Percentiles rank a stretch among this genome's conserved stretches.
Conservation (phyloP, 495 filamentous ascomycete species). For the Hypoxylon crocopeplum region DNA sequence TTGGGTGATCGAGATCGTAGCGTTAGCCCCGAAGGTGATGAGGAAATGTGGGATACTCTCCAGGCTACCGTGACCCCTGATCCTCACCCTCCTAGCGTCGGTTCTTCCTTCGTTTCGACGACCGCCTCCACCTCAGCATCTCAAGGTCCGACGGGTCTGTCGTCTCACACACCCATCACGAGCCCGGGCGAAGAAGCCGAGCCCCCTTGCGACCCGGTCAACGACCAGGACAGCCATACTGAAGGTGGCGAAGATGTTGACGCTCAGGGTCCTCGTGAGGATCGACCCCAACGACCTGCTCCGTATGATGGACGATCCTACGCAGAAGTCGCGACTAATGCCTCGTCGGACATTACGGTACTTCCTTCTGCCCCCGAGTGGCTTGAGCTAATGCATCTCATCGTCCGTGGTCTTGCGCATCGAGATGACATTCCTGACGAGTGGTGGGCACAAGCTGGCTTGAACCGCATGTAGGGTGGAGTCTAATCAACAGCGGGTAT, state of each 20-base stretch:
- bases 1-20: conserved; percentile 85
- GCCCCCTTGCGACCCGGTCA: conserved; percentile 49
- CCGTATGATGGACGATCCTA: conserved; percentile 38
- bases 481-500: conserved; percentile 24
- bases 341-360: conserved; percentile 15
- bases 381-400: conserved; percentile 69
- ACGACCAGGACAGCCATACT: conserved; percentile 39
- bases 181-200: conserved; percentile 42
- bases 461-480: conserved; percentile 63
- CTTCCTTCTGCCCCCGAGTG: conserved; percentile 50
- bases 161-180: conserved; percentile 47
- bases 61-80: conserved; percentile 82
- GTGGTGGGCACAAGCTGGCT: conserved; percentile 77
- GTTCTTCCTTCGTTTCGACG: conserved; percentile 79
- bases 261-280: background rate
- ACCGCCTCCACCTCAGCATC: conserved; percentile 54
- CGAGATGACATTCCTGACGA: conserved; percentile 76
- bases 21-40: conserved; percentile 73
- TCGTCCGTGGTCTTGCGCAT: conserved; percentile 69
- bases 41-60: conserved; percentile 81
- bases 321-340: conserved; percentile 42
- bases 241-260: conserved; percentile 42
- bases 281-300: background rate
- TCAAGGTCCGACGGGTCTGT: conserved; percentile 43
- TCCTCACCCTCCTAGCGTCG: conserved; percentile 76